Evolutionary conservation across 129 eudicot species (phyloP), one percentile per base, ranked within the genome.

Genomic region (Centaurea solstitialis): DNA sequence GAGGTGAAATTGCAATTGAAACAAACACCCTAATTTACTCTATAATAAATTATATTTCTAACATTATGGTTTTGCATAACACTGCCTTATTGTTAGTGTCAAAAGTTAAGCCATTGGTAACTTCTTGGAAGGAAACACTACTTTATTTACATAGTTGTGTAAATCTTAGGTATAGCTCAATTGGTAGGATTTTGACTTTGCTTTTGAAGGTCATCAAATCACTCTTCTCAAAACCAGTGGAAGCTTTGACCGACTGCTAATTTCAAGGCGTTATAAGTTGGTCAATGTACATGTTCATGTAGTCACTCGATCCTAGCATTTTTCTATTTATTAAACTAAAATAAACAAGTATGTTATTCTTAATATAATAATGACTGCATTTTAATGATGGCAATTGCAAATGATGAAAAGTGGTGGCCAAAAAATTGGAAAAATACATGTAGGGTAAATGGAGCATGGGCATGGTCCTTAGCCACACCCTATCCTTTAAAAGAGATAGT

Each of bases 331-430:
- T 15, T 53, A 53, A 53, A 17, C 17, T 53, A 4, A 17, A 53
- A 53, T n/a, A 53, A 17, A 53, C 6, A 8, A 17, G 64, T 15
- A 4, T 4, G 64, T 17, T 4, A 21, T 17, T 8, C 21, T 53
- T 53, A 17, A 53, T 21, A 4, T 17, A 53, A 53, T 13, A 3
- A 50, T 3, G 6, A 15, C 5, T 17, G 22, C 21, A 53, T 53
- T 17, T 15, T 53, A 53, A 15, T 53, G 21, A 21, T 15, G 64
- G 21, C 20, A 53, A n/a, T 57, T n/a, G 26, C 66, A 76, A 69
- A 75, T 53, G 67, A 76, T 23, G 71, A 75, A 76, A 81, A 81
- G 80, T 81, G 72, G 81, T 82, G 85, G 85, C 81, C 73, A 68
- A 57, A 74, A 67, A 13, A 38, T 59, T 70, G 68, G n/a, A n/a